Evolutionary conservation across 106 monocot species (phyloP).

Genomic region (Triglochin maritima): DNA sequence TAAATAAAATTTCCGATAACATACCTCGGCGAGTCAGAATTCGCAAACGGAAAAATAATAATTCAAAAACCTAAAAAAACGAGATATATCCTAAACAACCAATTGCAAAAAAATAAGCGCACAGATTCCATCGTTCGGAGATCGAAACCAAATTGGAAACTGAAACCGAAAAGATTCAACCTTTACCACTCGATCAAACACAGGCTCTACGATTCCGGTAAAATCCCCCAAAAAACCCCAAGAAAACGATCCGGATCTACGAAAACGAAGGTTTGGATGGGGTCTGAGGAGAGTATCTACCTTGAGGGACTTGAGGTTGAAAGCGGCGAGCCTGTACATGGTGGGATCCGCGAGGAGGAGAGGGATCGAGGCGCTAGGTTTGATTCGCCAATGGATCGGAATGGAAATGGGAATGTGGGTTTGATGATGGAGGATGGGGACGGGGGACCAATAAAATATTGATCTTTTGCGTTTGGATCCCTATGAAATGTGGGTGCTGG

Average conservation of each 20-base stretch:
- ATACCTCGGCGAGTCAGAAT: too few species aligned
- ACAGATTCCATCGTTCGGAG: background rate
- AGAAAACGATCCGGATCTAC: background rate
- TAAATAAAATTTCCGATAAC: too few species aligned
- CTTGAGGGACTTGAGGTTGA: constrained; percentile 25
- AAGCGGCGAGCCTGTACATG: constrained; percentile 32
- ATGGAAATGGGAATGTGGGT: too few species aligned
- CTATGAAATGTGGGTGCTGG: too few species aligned
- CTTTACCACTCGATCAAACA: background rate
- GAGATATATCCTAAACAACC: background rate
- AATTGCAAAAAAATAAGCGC: background rate
- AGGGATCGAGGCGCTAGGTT: background rate
- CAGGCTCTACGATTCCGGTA: background rate
- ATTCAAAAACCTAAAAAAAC: background rate
- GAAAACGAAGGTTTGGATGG: background rate
- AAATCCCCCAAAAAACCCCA: background rate
- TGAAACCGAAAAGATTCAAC: too few species aligned
- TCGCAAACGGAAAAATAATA: too few species aligned
- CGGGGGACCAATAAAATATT: too few species aligned
- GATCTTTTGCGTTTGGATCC: too few species aligned
- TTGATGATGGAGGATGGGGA: too few species aligned
- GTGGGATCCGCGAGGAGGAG: background rate
- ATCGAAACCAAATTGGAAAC: background rate
- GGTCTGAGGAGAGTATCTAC: constrained; percentile 3
- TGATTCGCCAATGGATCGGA: background rate